phyloP scores from a whole-genome alignment of 1,284 basidiomycete genomes.

The Puccinia polysora region DNA sequence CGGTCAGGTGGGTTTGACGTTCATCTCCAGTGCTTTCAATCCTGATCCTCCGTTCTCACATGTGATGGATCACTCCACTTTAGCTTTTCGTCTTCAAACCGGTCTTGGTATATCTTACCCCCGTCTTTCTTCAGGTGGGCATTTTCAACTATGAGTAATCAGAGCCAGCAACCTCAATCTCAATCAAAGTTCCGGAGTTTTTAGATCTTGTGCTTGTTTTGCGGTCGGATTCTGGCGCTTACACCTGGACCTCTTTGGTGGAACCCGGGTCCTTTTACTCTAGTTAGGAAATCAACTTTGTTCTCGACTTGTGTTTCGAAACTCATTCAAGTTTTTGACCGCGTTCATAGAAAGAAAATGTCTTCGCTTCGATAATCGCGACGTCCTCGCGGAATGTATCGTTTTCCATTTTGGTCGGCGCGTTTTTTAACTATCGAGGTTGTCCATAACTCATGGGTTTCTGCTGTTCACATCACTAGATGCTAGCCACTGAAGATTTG shows the following conservation, averaged over 20 bases:
- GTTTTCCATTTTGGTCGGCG: constrained; percentile 11
- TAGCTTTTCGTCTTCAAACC: constrained; percentile 43
- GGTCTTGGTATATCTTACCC: constrained; percentile 15
- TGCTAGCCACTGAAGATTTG: constrained; percentile 34
- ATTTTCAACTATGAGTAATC: background rate
- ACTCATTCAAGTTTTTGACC: background rate
- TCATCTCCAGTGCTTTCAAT: too few relatives aligned
- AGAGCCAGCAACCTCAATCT: background rate
- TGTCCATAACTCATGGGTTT: background rate
- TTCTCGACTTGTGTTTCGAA: background rate
- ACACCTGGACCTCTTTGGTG: constrained; percentile 41
- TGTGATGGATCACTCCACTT: background rate
- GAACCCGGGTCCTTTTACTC: constrained; percentile 37
- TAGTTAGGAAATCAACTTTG: too few relatives aligned
- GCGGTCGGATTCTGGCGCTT: constrained; percentile 7
- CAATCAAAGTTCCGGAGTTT: background rate
- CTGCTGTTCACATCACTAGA: background rate
- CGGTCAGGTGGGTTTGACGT: background rate
- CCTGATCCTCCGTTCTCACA: background rate
- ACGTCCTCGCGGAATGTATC: constrained; percentile 29
- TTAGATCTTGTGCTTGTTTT: constrained; percentile 23
- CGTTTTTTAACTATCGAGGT: background rate
- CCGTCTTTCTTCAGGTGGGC: constrained; percentile 35
- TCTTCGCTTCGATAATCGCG: constrained; percentile 28
- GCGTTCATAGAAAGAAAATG: constrained; percentile 32